Evolutionary conservation across 225 moss, liverwort and hornwort species (phyloP).

Genomic region (Marchantia paleacea): DNA sequence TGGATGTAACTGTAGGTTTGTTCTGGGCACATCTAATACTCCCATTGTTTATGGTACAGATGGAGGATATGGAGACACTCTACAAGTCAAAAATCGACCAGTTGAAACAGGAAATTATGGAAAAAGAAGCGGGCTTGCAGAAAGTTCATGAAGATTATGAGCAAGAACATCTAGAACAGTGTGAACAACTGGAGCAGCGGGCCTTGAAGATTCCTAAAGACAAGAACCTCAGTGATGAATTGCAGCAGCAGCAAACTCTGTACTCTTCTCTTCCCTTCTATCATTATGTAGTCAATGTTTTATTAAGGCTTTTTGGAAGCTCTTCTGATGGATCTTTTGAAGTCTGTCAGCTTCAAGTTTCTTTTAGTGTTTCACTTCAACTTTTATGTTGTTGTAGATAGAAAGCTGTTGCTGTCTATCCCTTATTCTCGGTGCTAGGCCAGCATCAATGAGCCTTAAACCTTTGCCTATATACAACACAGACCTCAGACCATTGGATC

Average conservation of each 20-base stretch:
- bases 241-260: constrained; percentile 61
- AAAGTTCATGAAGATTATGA: constrained; percentile 68
- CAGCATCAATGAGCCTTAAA: neutral
- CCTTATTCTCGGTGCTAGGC: neutral
- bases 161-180: constrained; percentile 52
- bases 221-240: constrained; percentile 37
- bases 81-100: constrained; percentile 55
- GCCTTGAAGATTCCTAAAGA: constrained; percentile 56
- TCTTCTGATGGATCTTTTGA: neutral
- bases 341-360: neutral
- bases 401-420: neutral
- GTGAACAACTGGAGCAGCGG: constrained; percentile 65
- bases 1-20: neutral
- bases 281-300: neutral
- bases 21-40: neutral
- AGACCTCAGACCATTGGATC: neutral
- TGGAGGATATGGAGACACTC: constrained; percentile 70
- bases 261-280: neutral
- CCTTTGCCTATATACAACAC: neutral
- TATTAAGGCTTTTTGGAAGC: neutral
- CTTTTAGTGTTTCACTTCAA: neutral
- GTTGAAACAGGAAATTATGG: constrained; percentile 51
- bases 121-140: constrained; percentile 62
- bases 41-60: constrained; percentile 28
- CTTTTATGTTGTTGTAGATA: too few relatives aligned